Percentiles rank a stretch among this genome's conserved stretches.
These are phyloP conservation scores for Sonneratia caseolaris DNA, from an alignment of 345 rosid genomes.

Conservation along the genomic window DNA sequence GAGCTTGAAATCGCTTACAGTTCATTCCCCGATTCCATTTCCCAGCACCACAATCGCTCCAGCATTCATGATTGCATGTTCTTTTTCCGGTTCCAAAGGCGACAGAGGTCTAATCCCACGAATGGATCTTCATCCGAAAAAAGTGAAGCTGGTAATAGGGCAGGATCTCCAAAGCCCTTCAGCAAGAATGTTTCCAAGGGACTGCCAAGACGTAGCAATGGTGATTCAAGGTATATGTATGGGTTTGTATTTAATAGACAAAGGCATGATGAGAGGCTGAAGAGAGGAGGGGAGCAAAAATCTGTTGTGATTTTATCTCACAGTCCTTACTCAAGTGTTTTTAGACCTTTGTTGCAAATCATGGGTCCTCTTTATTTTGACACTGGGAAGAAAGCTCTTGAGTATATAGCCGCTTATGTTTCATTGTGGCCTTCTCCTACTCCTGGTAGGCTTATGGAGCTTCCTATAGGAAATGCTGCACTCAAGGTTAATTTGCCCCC, in stretches of 20 bases:
- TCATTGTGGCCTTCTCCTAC: constrained; percentile 86
- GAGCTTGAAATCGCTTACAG: constrained; percentile 88
- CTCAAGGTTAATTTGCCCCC: constrained; percentile 90
- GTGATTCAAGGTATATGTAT: constrained; percentile 42
- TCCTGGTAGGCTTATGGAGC: constrained; percentile 87
- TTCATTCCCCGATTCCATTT: constrained; percentile 93
- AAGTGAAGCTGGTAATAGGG: constrained; percentile 22
- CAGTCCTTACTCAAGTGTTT: constrained; percentile 68
- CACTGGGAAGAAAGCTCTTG: constrained; percentile 71
- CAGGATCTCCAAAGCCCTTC: constrained; percentile 13
- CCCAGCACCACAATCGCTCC: constrained; percentile 77
- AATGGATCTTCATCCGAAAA: constrained; percentile 22
- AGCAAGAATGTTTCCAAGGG: constrained; percentile 14
- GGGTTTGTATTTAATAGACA: constrained; percentile 94
- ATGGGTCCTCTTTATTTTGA: constrained; percentile 93
- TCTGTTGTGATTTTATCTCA: constrained; percentile 87
- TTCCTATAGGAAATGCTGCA: constrained; percentile 83
- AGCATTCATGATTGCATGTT: constrained; percentile 96
- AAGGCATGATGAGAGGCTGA: constrained; percentile 89
- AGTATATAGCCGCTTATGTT: constrained; percentile 76
- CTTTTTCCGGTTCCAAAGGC: constrained; percentile 80
- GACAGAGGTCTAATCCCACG: constrained; percentile 22
- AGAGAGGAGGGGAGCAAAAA: constrained; percentile 95
- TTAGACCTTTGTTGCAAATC: constrained; percentile 87
- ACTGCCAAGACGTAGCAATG: constrained; percentile 8